Evolutionary conservation across 495 filamentous ascomycete species (phyloP), one percentile per base, ranked within the genome.

Genomic region (Glarea lozoyensis): DNA sequence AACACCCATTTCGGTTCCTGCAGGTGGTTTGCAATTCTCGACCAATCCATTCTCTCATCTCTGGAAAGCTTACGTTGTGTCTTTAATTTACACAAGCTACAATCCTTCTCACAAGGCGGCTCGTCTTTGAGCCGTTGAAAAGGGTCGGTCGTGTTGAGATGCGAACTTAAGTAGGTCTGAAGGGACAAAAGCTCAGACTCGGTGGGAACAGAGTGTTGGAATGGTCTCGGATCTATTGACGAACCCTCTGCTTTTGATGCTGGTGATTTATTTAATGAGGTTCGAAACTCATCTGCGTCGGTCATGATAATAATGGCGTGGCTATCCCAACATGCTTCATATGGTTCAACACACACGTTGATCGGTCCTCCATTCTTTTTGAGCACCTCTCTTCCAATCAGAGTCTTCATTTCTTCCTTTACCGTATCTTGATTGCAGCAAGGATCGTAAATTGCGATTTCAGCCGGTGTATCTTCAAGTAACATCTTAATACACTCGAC

Each of bases 361-460:
- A 53, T 34, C 2, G 20, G 21, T 7, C 49, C 49, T 10, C 46
- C 44, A 20, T 46, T 43, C 32, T 63, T 49, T n/a, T 56, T 60
- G 45, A 69, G 66, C 17, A 66, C 55, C 7, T 55, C 55, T 21
- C 68, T 59, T 10, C 63, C 56, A 4, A 58, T 58, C 13, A 73
- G 52, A 13, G 64, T 59, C 2, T 45, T 53, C 25, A 73, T 61
- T 49, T 75, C 71, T 2, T 58, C 54, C 20, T 52, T 45, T 17
- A 73, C 56, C 10, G 64, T 57, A 9, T 41, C 46, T 1, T 64
- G 49, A 4, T 69, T 64, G 45, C 78, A 82, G 43, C 68, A 75
- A 0, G 85, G 86, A 44, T 90, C 86, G 55, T 81, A 93, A 41
- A 93, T 77, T 13, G 81, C 67, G 25, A 90, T 75, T 46, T 82